Percentiles rank a stretch among this genome's conserved stretches.
phyloP scores from a whole-genome alignment of 345 rosid species.

The Cardiospermum halicacabum region DNA sequence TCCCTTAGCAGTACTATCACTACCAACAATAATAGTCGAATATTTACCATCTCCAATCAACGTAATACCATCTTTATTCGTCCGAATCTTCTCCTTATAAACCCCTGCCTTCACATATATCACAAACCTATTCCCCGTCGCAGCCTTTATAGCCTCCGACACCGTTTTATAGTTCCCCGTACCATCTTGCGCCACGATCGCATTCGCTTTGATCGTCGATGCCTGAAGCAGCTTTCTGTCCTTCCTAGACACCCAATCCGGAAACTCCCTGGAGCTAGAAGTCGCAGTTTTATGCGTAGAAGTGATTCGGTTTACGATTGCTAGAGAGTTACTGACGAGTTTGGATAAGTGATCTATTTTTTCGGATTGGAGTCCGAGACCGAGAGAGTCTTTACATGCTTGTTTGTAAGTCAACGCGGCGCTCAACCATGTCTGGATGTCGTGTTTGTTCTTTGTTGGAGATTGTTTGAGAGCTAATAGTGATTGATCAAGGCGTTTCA shows the following conservation, averaged over 20 bases:
- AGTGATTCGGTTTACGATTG: conserved; percentile 39
- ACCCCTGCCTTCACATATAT: conserved; percentile 77
- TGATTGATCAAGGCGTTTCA: conserved; percentile 48
- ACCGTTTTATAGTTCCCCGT: conserved; percentile 60
- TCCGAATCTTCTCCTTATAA: conserved; percentile 62
- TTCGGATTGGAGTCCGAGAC: conserved; percentile 24
- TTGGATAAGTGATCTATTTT: conserved; percentile 62
- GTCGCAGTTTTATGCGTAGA: conserved; percentile 7
- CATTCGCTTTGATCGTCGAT: conserved; percentile 32
- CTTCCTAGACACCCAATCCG: conserved; percentile 49
- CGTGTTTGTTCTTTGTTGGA: conserved; percentile 33
- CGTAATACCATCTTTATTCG: conserved; percentile 51
- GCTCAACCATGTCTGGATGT: conserved; percentile 77
- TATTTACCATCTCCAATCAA: conserved; percentile 87
- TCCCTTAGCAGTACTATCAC: conserved; percentile 52
- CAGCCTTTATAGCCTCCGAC: conserved; percentile 58
- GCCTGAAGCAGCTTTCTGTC: conserved; percentile 45
- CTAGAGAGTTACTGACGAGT: conserved; percentile 54
- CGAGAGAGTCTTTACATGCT: conserved; percentile 61
- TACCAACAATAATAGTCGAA: conserved; percentile 47
- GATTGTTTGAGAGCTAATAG: conserved; percentile 35
- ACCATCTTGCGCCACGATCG: conserved; percentile 78
- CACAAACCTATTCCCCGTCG: conserved; percentile 58
- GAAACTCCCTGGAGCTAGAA: conserved; percentile 22
- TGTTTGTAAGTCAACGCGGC: conserved; percentile 71